Conservation (phyloP, 306 rosid genomes). For the Quercus wislizeni region DNA sequence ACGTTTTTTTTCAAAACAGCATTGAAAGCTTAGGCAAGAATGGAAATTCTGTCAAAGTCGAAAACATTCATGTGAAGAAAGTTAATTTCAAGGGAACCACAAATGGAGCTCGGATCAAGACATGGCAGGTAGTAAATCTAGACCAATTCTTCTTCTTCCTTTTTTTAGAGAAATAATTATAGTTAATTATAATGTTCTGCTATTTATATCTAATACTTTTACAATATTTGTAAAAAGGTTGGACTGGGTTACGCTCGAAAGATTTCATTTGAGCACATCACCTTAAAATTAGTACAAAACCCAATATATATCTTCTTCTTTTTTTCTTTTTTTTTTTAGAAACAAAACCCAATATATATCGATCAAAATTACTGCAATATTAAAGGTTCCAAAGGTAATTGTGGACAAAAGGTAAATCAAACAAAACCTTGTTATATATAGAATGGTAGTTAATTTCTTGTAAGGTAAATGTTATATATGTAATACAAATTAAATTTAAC, state of each 20-base stretch:
- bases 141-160: no score
- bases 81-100: slow-evolving; percentile 30
- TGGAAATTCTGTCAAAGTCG: slow-evolving; percentile 32
- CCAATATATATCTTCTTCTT: slow-evolving; percentile 22
- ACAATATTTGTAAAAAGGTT: no score
- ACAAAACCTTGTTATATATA: not conserved
- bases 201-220: no score
- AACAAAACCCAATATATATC: slow-evolving; percentile 33
- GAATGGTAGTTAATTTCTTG: no score
- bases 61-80: slow-evolving; percentile 30
- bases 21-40: slow-evolving; percentile 37
- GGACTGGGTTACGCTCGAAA: no score
- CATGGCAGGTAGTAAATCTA: slow-evolving; percentile 33
- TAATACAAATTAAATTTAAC: no score
- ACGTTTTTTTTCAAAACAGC: not conserved
- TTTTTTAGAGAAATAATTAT: not conserved
- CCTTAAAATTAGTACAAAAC: slow-evolving; percentile 22
- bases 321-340: no score
- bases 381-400: not conserved
- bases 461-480: no score
- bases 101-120: slow-evolving; percentile 43
- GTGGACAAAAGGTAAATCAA: slow-evolving; percentile 26
- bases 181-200: not conserved
- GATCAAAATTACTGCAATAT: slow-evolving; percentile 31
- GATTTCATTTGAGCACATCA: slow-evolving; percentile 18